These are phyloP conservation scores for Hirschfeldia incana DNA, from an alignment of 345 rosid genomes.

Conservation along the genomic window DNA sequence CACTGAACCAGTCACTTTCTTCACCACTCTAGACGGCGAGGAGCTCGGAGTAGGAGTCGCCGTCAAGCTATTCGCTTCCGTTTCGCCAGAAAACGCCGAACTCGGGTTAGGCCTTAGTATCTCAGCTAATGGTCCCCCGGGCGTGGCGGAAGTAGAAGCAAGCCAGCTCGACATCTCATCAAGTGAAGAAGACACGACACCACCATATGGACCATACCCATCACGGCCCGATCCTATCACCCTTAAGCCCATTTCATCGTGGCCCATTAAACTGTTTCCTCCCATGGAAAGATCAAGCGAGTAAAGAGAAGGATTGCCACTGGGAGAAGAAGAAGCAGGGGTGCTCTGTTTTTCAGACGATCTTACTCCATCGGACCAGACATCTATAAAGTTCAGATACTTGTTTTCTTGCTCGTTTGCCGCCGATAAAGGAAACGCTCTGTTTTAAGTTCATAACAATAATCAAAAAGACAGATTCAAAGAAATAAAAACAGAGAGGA, in stretches of 20 bases:
- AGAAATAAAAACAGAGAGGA: conserved; percentile 1
- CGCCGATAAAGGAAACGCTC: conserved; percentile 26
- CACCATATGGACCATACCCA: conserved; percentile 27
- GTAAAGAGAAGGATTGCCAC: conserved; percentile 45
- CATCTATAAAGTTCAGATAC: conserved; percentile 53
- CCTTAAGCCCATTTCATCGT: conserved; percentile 45
- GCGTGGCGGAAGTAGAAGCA: conserved; percentile 44
- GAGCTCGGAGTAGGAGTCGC: conserved; percentile 40
- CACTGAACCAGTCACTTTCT: conserved; percentile 50
- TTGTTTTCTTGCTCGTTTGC: conserved; percentile 35
- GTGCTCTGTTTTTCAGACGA: conserved; percentile 37
- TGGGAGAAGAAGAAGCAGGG: conserved; percentile 39
- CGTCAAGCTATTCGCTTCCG: conserved; percentile 29
- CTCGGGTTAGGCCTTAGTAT: conserved; percentile 49
- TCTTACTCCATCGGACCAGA: conserved; percentile 53
- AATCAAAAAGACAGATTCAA: neutral
- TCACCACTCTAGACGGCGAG: conserved; percentile 63
- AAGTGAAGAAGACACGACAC: conserved; percentile 22
- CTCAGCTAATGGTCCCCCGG: conserved; percentile 83
- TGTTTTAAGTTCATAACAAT: conserved; percentile 5
- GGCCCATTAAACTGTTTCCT: conserved; percentile 38
- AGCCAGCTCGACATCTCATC: conserved; percentile 44
- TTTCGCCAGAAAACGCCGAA: conserved; percentile 15
- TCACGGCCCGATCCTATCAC: conserved; percentile 34
- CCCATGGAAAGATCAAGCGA: conserved; percentile 60